phyloP scores from a whole-genome alignment of 2,329 filamentous ascomycete genomes.

The Phialophora chinensis region DNA sequence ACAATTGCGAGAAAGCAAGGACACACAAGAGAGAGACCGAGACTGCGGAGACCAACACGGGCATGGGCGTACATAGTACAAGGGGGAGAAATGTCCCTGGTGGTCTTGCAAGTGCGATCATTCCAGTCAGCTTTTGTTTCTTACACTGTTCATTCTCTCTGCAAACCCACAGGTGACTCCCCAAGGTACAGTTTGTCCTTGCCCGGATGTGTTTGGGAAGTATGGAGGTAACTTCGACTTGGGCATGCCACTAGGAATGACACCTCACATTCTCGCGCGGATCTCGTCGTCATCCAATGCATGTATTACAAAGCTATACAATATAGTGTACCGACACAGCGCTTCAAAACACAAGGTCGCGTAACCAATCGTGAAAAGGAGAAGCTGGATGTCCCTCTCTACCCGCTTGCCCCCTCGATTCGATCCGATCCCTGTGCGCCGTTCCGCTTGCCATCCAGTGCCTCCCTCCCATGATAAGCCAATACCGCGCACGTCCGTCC shows the following conservation, averaged over 20 bases:
- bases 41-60: too few relatives aligned
- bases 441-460: background rate
- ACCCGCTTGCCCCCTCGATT: background rate
- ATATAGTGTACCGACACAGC: background rate
- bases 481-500: background rate
- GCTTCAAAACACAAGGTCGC: background rate
- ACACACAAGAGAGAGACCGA: too few relatives aligned
- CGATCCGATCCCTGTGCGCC: background rate
- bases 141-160: too few relatives aligned
- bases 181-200: too few relatives aligned
- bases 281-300: background rate
- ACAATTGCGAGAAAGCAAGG: too few relatives aligned
- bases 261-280: background rate
- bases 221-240: background rate
- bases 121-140: too few relatives aligned
- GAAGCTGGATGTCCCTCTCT: background rate
- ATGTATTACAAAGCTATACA: constrained; percentile 11
- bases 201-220: background rate
- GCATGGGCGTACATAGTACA: too few relatives aligned
- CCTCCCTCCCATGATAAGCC: background rate
- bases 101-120: too few relatives aligned
- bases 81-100: too few relatives aligned
- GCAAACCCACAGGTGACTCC: too few relatives aligned
- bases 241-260: background rate
- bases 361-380: background rate